phyloP scores from a whole-genome alignment of 805 yeast species.

The Yamadazyma olivae region DNA sequence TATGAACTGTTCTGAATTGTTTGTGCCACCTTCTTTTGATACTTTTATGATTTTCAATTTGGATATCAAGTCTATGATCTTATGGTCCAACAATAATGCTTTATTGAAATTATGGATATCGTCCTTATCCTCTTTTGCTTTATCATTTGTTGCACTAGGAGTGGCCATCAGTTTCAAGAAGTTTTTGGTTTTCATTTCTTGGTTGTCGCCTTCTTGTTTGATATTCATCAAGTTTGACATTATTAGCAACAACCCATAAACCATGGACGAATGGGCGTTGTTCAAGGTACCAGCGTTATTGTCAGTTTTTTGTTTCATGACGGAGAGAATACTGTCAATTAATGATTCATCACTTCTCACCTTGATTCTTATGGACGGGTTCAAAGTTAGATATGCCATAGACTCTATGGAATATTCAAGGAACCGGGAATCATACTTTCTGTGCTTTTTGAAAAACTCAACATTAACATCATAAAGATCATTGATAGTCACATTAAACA shows the following conservation, averaged over 20 bases:
- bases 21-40: conserved; percentile 11
- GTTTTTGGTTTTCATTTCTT: conserved; percentile 32
- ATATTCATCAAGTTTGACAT: conserved; percentile 38
- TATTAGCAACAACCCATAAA: conserved; percentile 42
- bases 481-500: conserved; percentile 15
- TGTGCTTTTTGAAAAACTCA: neutral
- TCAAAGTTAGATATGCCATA: conserved; percentile 47
- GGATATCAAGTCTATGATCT: conserved; percentile 17
- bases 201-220: conserved; percentile 19
- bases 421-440: neutral
- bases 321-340: neutral
- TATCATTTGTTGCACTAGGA: conserved; percentile 23
- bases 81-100: conserved; percentile 22
- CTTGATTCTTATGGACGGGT: conserved; percentile 24
- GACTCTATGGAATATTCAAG: conserved; percentile 37
- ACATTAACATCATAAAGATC: conserved; percentile 25
- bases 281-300: neutral
- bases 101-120: conserved; percentile 31
- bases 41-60: conserved; percentile 16
- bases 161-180: conserved; percentile 35
- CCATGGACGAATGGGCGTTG: conserved; percentile 15
- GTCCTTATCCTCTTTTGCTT: conserved; percentile 14
- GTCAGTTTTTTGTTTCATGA: conserved; percentile 3
- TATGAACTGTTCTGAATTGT: conserved; percentile 22
- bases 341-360: conserved; percentile 30